These are phyloP conservation scores for Tilletia horrida DNA, from an alignment of 1,284 basidiomycete species.

Conservation along the genomic window DNA sequence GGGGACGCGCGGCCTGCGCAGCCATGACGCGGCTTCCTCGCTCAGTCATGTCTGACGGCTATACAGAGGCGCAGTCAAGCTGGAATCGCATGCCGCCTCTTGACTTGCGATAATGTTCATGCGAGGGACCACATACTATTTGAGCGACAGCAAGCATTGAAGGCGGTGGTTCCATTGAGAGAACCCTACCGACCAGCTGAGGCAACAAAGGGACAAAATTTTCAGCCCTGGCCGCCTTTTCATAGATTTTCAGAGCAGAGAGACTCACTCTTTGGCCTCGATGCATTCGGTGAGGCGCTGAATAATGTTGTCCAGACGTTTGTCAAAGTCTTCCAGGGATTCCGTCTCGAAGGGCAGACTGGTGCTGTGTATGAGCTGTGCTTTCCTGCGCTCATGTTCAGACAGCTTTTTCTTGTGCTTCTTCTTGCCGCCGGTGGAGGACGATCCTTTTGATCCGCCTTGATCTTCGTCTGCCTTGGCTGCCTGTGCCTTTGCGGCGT, in stretches of 20 bases:
- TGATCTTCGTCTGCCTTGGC: not conserved
- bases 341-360: constrained; percentile 76
- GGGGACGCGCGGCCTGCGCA: constrained; percentile 16
- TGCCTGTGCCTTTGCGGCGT: constrained; percentile 10
- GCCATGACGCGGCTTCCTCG: not conserved
- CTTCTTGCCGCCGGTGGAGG: constrained; percentile 10
- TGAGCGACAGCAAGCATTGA: constrained; percentile 48
- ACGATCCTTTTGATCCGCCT: not conserved
- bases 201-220: not conserved
- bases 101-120: too few species aligned
- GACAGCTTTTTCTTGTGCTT: constrained; percentile 1
- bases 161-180: constrained; percentile 62
- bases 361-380: not conserved
- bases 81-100: too few species aligned
- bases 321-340: constrained; percentile 73
- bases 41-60: too few species aligned
- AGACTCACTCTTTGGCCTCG: constrained; percentile 69
- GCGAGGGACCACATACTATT: constrained; percentile 42
- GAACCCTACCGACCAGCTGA: constrained; percentile 44
- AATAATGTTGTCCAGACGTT: constrained; percentile 73
- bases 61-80: too few species aligned
- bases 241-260: not conserved
- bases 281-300: constrained; percentile 72
- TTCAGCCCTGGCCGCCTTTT: too few species aligned
- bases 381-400: not conserved